Evolutionary conservation across 306 rosid species (phyloP).

Genomic region (Mimosa bimucronata): DNA sequence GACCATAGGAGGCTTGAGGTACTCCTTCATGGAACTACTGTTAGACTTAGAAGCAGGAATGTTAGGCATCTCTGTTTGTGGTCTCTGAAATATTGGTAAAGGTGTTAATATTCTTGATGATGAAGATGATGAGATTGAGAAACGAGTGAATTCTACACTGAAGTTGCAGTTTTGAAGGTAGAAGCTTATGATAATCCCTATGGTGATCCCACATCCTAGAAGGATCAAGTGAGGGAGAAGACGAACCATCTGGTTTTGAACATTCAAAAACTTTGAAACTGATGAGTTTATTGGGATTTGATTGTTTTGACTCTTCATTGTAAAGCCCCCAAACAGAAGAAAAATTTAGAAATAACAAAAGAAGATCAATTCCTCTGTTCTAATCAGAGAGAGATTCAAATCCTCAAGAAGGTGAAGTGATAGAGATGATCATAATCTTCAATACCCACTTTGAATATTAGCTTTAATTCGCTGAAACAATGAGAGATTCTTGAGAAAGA

Average conservation of each 20-base stretch:
- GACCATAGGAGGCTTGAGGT: conserved; percentile 44
- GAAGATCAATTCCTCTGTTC: not conserved
- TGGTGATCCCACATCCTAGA: conserved; percentile 59
- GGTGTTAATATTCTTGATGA: not conserved
- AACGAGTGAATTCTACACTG: conserved; percentile 46
- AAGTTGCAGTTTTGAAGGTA: conserved; percentile 42
- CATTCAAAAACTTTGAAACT: conserved; percentile 38
- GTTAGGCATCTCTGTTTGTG: not conserved
- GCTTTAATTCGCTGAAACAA: not conserved
- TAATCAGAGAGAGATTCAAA: too few relatives aligned
- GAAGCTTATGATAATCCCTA: conserved; percentile 56
- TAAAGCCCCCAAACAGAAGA: not conserved
- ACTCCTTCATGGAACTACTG: conserved; percentile 35
- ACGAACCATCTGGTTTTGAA: conserved; percentile 40
- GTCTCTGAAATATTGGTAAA: not conserved
- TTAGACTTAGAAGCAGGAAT: not conserved
- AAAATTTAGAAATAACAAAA: not conserved
- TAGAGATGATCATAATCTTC: conserved; percentile 2
- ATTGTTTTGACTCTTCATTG: conserved; percentile 45
- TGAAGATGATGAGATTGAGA: conserved; percentile 46
- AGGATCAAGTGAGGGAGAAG: conserved; percentile 48
- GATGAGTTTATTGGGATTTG: conserved; percentile 31
- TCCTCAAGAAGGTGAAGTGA: not conserved
- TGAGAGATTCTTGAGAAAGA: not conserved
- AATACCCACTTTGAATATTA: not conserved